phyloP scores from a whole-genome alignment of 441 rosid species.

The Pelargonium australe region DNA sequence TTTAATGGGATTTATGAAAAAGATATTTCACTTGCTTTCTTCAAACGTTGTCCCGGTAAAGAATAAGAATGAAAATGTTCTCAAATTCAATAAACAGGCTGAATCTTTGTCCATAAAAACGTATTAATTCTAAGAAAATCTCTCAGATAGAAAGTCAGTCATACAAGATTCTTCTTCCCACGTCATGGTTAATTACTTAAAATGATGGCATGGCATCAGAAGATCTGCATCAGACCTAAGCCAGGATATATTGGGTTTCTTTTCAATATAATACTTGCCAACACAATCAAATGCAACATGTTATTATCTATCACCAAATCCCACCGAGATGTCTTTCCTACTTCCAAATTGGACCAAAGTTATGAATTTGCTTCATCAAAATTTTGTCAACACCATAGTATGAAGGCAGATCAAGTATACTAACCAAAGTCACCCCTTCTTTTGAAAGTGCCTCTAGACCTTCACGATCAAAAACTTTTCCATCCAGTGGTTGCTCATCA shows the following conservation, averaged over 20 bases:
- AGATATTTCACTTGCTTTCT: not conserved
- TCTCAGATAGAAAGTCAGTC: no score
- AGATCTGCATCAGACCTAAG: not conserved
- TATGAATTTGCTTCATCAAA: not conserved
- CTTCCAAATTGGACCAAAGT: not conserved
- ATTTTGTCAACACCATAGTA: constrained; percentile 6
- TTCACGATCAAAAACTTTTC: constrained; percentile 75
- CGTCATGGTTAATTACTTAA: no score
- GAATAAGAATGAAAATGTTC: not conserved
- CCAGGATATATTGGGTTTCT: not conserved
- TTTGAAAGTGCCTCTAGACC: constrained; percentile 82
- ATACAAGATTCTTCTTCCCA: no score
- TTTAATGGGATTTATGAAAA: not conserved
- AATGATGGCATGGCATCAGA: not conserved
- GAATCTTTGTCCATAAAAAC: not conserved
- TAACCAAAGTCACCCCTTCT: constrained; percentile 96
- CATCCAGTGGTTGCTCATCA: constrained; percentile 91
- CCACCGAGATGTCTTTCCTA: not conserved
- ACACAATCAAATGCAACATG: not conserved
- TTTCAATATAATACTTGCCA: not conserved
- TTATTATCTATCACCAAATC: not conserved
- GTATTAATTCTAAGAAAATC: not conserved
- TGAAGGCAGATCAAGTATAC: constrained; percentile 20
- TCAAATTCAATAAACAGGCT: not conserved
- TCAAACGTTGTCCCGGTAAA: not conserved